Percentiles rank a stretch among this genome's conserved stretches.
Conservation (phyloP, 768 basidiomycete species). For the Amanita muscaria region DNA sequence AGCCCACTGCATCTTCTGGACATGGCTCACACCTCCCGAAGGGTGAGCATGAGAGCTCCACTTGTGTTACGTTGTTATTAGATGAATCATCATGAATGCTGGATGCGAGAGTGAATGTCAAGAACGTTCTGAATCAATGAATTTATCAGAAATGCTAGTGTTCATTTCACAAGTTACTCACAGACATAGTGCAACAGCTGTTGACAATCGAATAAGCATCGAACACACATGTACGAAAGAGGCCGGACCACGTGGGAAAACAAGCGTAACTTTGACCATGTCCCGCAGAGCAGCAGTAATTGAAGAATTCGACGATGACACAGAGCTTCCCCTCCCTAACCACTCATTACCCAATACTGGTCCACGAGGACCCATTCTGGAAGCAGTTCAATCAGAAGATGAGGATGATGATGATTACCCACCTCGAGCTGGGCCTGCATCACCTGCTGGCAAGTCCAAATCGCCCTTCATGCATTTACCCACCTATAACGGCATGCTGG, state of each 20-base stretch:
- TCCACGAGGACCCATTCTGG: conserved; percentile 64
- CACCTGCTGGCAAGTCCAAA: conserved; percentile 29
- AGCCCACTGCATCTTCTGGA: conserved; percentile 51
- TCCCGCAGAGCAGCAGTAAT: conserved; percentile 60
- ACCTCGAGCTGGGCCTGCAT: conserved; percentile 46
- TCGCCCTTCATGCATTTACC: conserved; percentile 18
- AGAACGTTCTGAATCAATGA: conserved; percentile 9
- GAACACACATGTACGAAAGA: conserved; percentile 12
- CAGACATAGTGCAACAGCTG: conserved; percentile 26
- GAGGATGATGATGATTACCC: conserved; percentile 37
- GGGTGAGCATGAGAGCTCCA: conserved; percentile 37
- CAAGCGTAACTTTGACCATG: conserved; percentile 31
- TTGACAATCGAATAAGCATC: conserved; percentile 12
- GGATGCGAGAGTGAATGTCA: conserved; percentile 7
- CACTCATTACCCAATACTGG: conserved; percentile 59
- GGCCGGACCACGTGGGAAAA: conserved; percentile 13
- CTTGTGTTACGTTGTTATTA: conserved; percentile 21
- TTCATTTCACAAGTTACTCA: conserved; percentile 13
- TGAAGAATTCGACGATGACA: conserved; percentile 91
- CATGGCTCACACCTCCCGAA: conserved; percentile 56
- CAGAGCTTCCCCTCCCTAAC: conserved; percentile 76
- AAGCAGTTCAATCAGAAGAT: conserved; percentile 57
- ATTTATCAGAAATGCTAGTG: neutral
- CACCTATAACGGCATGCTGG: conserved; percentile 16
- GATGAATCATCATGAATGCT: neutral